These are phyloP conservation scores for Lodderomyces elongisporus DNA, from an alignment of 1,139 yeast genomes.

Conservation along the genomic window DNA sequence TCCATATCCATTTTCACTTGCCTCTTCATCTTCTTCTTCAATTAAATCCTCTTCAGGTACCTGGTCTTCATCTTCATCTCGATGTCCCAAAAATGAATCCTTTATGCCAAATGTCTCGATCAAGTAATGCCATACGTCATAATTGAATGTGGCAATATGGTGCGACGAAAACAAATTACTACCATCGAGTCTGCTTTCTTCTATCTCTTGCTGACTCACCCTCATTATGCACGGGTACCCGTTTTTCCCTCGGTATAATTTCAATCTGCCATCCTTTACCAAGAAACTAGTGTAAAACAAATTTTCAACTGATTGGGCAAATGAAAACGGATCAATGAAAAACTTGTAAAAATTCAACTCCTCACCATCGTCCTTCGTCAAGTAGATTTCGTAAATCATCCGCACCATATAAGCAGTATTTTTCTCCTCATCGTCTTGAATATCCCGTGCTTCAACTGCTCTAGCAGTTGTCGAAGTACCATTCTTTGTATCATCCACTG, in stretches of 20 bases:
- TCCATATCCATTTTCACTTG: no score
- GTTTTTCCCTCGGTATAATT: slow-evolving; percentile 38
- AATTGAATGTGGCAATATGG: slow-evolving; percentile 66
- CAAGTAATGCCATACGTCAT: slow-evolving; percentile 56
- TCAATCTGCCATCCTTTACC: slow-evolving; percentile 64
- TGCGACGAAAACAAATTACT: slow-evolving; percentile 20
- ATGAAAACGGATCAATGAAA: slow-evolving; percentile 70
- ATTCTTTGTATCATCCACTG: slow-evolving; percentile 39
- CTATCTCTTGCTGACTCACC: slow-evolving; percentile 15
- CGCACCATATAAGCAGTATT: slow-evolving; percentile 61
- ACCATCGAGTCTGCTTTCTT: slow-evolving; percentile 9
- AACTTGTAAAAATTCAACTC: slow-evolving; percentile 60
- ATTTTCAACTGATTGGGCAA: slow-evolving; percentile 77
- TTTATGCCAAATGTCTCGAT: slow-evolving; percentile 48
- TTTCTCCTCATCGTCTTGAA: slow-evolving; percentile 44
- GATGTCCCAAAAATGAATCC: slow-evolving; percentile 48
- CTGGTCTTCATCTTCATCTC: slow-evolving; percentile 30
- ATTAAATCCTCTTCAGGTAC: slow-evolving; percentile 19
- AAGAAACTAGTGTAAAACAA: slow-evolving; percentile 78
- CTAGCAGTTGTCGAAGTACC: slow-evolving; percentile 47
- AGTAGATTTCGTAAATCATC: slow-evolving; percentile 37
- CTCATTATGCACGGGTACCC: slow-evolving; percentile 33
- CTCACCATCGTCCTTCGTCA: slow-evolving; percentile 21
- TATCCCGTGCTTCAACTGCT: slow-evolving; percentile 46
- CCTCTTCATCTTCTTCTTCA: slow-evolving; percentile 4